Base-by-base conservation (phyloP, 2,329 filamentous ascomycete species). In the Sporothrix mexicana region DNA sequence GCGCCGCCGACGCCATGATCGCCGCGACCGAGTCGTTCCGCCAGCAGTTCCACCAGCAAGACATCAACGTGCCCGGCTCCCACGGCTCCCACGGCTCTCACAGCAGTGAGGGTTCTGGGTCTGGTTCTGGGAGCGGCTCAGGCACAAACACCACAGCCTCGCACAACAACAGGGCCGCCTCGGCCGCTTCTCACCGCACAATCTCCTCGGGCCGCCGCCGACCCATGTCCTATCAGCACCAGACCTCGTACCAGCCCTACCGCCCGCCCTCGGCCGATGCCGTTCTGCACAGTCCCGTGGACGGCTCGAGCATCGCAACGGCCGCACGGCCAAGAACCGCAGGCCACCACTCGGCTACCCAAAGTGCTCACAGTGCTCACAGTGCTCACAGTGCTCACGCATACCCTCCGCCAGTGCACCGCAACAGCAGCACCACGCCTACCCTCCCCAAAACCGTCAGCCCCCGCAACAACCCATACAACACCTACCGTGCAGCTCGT, bases 1-100 rank as follows among this genome's bases (percentile, higher is more conserved):
- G 74, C 20, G 79, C 79, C 8, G 79, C 78, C 51, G 76, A 79
- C 53, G 78, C 78, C 62, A 79, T 80, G 78, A 75, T 77, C 2
- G 76, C 76, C 20, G 79, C 78, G 30, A 79, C 78, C 3, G 77
- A 78, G 64, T 77, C 79, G 8, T 78, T 79, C 59, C 74, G 76
- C 45, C 71, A 69, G 15, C 77, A 79, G 74, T 77, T 77, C 49
- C 73, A 74, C 15, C 72, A 76, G 20, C 61, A 75, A 1, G 72
- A 73, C 10, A 43, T 43, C 51, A 71, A 67, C 30, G 9, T 30
- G 8, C 10, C 70, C 36, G 55, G 55, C 15, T 25, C 15, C 7
- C 61, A 25, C 36, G 55, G 55, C 15, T 25, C 15, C 7, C 61
- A 25, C 1, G 61, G 61, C 2, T 45, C 61, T 1, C 61, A 66